Conservation (phyloP, 345 rosid species). For the Aegle marmelos region DNA sequence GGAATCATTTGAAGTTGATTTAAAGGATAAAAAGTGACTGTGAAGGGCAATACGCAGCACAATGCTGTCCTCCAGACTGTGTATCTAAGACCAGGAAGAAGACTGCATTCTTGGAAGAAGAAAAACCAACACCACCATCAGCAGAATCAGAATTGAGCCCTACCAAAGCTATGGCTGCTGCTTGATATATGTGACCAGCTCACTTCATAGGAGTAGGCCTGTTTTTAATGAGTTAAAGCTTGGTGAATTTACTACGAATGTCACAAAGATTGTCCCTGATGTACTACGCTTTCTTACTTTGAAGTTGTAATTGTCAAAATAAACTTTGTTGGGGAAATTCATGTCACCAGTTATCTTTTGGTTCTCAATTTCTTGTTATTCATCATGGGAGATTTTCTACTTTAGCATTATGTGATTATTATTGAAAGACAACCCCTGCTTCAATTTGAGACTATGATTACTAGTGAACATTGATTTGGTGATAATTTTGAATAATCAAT, state of each 20-base stretch:
- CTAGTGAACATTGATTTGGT: background rate
- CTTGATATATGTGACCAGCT: conserved; percentile 13
- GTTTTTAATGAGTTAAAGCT: background rate
- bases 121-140: conserved; percentile 34
- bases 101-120: conserved; percentile 74
- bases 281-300: background rate
- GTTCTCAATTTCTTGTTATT: background rate
- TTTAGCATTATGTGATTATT: background rate
- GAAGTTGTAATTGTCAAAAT: background rate
- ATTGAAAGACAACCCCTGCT: background rate
- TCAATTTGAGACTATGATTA: background rate
- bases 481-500: background rate
- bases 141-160: conserved; percentile 32
- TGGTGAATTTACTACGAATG: background rate
- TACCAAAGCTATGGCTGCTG: conserved; percentile 32
- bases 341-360: background rate
- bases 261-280: background rate
- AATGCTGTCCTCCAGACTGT: conserved; percentile 75
- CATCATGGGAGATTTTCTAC: background rate
- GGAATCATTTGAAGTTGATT: conserved; percentile 63
- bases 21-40: conserved; percentile 79
- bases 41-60: conserved; percentile 71
- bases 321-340: background rate
- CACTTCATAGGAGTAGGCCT: background rate
- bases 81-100: conserved; percentile 70